Conservation (phyloP, 768 basidiomycete species). For the Xerocomellus amylosporus region DNA sequence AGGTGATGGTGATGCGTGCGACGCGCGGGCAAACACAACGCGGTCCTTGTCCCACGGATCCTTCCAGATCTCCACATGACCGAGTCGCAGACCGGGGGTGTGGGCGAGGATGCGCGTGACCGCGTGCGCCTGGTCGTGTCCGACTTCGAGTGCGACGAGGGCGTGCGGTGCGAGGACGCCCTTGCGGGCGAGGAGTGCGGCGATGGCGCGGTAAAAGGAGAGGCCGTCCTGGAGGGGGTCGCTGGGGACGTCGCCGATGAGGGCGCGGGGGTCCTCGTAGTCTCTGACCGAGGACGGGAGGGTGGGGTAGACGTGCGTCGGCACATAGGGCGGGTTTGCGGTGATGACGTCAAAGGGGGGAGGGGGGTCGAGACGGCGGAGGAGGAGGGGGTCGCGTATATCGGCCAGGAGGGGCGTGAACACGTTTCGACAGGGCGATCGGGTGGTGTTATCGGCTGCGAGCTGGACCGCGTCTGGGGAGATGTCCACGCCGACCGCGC, state of each 20-base stretch:
- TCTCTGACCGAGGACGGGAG: constrained; percentile 68
- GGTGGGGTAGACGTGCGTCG: constrained; percentile 56
- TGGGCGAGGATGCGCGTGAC: constrained; percentile 58
- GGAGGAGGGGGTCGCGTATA: constrained; percentile 35
- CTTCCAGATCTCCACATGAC: constrained; percentile 60
- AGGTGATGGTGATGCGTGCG: constrained; percentile 18
- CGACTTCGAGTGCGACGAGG: constrained; percentile 76
- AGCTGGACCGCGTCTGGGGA: constrained; percentile 55
- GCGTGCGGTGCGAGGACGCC: constrained; percentile 52
- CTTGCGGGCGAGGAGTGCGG: constrained; percentile 50
- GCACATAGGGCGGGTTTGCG: constrained; percentile 86
- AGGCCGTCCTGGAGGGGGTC: constrained; percentile 47
- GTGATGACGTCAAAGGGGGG: constrained; percentile 75
- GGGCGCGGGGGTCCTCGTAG: constrained; percentile 79
- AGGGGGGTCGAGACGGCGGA: constrained; percentile 30
- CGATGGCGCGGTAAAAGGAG: constrained; percentile 71
- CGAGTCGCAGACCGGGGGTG: constrained; percentile 41
- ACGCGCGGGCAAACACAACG: constrained; percentile 57
- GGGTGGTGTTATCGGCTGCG: constrained; percentile 43
- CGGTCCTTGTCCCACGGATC: constrained; percentile 80
- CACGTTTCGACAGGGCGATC: constrained; percentile 25
- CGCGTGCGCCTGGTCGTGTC: constrained; percentile 61
- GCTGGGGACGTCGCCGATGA: constrained; percentile 65
- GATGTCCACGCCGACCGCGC: constrained; percentile 66
- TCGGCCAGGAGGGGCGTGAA: constrained; percentile 44